Conservation (phyloP, 768 basidiomycete genomes). For the Kwoniella pini region DNA sequence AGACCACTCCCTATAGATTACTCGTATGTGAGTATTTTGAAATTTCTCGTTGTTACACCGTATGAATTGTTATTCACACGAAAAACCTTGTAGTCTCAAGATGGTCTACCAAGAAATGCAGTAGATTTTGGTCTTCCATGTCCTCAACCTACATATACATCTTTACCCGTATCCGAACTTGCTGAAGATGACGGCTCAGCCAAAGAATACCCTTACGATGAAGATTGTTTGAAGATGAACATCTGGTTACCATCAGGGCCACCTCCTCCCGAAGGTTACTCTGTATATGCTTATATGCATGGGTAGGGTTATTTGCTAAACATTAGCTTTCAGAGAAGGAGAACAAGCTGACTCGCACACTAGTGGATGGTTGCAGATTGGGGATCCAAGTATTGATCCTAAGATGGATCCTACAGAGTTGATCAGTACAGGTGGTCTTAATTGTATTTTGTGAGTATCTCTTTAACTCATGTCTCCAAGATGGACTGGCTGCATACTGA, state of each 20-base stretch:
- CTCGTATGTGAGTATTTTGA: conserved; percentile 14
- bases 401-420: conserved; percentile 18
- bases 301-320: conserved; percentile 11
- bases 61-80: not conserved
- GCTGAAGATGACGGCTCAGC: conserved; percentile 8
- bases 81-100: conserved; percentile 5
- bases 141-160: conserved; percentile 14
- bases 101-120: conserved; percentile 1
- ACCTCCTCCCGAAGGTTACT: conserved; percentile 18
- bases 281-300: conserved; percentile 21
- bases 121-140: conserved; percentile 3
- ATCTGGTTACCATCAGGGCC: conserved; percentile 23
- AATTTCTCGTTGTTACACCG: too few species aligned
- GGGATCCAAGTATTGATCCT: conserved; percentile 22
- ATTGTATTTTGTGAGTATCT: conserved; percentile 15
- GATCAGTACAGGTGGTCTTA: conserved; percentile 14
- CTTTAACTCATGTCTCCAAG: too few species aligned
- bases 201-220: conserved; percentile 18
- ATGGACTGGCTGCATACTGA: too few species aligned
- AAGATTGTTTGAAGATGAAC: conserved; percentile 27
- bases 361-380: conserved; percentile 27
- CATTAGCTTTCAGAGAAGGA: too few species aligned
- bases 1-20: conserved; percentile 16
- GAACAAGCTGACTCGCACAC: not conserved
- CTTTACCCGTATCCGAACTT: conserved; percentile 8